Conservation (phyloP, 2,329 filamentous ascomycete species). For the Trichophyton schoenleinii region DNA sequence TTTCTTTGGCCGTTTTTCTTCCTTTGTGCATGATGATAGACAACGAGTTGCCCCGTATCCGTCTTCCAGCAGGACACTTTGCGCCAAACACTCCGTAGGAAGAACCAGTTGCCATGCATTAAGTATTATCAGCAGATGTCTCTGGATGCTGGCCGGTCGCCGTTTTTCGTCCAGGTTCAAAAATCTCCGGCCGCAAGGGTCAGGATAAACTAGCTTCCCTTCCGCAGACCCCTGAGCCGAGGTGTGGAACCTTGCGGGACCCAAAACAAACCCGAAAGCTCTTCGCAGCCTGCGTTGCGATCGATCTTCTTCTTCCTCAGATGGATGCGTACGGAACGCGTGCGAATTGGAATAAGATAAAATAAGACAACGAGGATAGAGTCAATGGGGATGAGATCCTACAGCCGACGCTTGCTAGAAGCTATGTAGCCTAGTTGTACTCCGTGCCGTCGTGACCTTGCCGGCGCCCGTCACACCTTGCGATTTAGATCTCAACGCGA, state of each 20-base stretch:
- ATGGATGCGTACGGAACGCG: too few relatives aligned
- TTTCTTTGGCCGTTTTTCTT: not conserved
- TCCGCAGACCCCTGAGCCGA: constrained; percentile 3
- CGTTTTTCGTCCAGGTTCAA: not conserved
- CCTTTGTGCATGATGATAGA: not conserved
- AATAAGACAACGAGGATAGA: too few relatives aligned
- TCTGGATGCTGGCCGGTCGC: not conserved
- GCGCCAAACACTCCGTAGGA: not conserved
- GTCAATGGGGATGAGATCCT: not conserved
- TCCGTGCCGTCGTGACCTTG: not conserved
- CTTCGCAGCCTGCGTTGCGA: not conserved
- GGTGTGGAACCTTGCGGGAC: constrained; percentile 4
- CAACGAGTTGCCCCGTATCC: not conserved
- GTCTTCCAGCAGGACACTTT: not conserved
- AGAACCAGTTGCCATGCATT: too few relatives aligned
- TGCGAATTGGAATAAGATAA: too few relatives aligned
- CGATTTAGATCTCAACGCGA: not conserved
- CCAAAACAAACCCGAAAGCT: not conserved
- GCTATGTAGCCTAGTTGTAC: too few relatives aligned
- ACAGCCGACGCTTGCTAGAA: too few relatives aligned
- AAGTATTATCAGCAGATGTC: too few relatives aligned
- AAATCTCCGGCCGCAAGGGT: not conserved
- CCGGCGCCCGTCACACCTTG: not conserved
- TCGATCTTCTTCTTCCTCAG: not conserved
- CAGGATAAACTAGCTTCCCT: constrained; percentile 1